Evolutionary conservation across 331 rosid species (phyloP), one percentile per base, ranked within the genome.

Genomic region (Stylosanthes scabra): DNA sequence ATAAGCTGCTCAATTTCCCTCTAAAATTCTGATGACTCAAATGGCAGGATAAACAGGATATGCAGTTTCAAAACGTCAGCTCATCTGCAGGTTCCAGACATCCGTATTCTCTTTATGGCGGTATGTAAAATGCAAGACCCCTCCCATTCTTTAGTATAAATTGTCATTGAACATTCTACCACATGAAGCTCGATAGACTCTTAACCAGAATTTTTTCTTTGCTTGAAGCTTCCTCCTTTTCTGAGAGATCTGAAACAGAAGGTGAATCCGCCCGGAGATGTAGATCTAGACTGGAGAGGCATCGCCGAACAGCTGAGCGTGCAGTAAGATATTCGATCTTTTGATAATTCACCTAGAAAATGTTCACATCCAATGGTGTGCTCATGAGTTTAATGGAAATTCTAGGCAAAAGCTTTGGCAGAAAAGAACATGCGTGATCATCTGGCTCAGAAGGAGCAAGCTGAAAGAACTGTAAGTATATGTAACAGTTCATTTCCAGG

Each of bases 351-450:
- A 65, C 4, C 0, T 20, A n/a, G 29, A 39, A 57, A 61, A 68
- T 58, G 55, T 40, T 56, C 44, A 41, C 58, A 63, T 47, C 7
- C 14, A 56, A 13, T 41, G 62, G 62, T 27, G 31, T 46, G 50
- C 73, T 70, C 54, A 72, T 52, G 72, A 86, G 9, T 65, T 82
- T 77, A 71, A 57, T 87, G 78, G 55, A 46, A 59, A 79, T 74
- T 28, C 80, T 87, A 93, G 98, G 98, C 97, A 29, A 93, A 84
- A 82, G 98, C 98, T 81, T 86, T 93, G 76, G 96, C 88, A 11
- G 98, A 93, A 81, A 93, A 88, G 88, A 90, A 93, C 74, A 90
- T 84, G 89, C 97, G 91, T 1, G 98, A 93, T 80, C 90, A 87
- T 80, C 83, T 84, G 71, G 93, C 90, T 54, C 98, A 93, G 83